These are phyloP conservation scores for Dryas alaskensis DNA, from an alignment of 306 rosid species.

Conservation along the genomic window DNA sequence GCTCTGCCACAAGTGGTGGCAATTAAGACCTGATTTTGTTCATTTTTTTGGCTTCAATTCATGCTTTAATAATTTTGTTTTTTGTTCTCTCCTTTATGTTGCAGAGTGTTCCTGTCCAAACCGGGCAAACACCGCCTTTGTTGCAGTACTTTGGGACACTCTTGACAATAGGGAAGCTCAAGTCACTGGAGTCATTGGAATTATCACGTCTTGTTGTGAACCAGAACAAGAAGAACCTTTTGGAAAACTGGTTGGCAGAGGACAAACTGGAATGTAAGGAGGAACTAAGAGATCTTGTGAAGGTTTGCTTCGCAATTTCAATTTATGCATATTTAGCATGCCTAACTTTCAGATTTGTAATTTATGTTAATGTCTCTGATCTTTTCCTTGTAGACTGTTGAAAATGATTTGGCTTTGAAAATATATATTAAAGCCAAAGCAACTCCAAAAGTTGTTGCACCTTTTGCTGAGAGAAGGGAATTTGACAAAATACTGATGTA, in stretches of 20 bases:
- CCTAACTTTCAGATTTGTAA: neutral
- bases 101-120: slow-evolving; percentile 99
- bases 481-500: slow-evolving; percentile 95
- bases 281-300: slow-evolving; percentile 97
- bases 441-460: slow-evolving; percentile 97
- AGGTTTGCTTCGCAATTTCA: slow-evolving; percentile 53
- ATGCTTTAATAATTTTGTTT: neutral
- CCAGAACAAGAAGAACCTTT: slow-evolving; percentile 94
- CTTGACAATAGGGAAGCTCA: slow-evolving; percentile 88
- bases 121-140: slow-evolving; percentile 98
- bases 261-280: slow-evolving; percentile 99
- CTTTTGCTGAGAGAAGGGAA: slow-evolving; percentile 98
- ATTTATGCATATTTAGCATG: neutral
- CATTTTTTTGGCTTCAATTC: no score
- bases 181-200: slow-evolving; percentile 92
- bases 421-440: slow-evolving; percentile 98
- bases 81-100: slow-evolving; percentile 13
- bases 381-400: slow-evolving; percentile 71
- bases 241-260: slow-evolving; percentile 99
- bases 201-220: slow-evolving; percentile 94
- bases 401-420: slow-evolving; percentile 89
- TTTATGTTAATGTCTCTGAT: slow-evolving; percentile 9
- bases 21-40: no score
- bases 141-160: slow-evolving; percentile 99
- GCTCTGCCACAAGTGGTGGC: no score